Evolutionary conservation across 345 rosid species (phyloP), one percentile per base, ranked within the genome.

Genomic region (Zanthoxylum bungeanum): DNA sequence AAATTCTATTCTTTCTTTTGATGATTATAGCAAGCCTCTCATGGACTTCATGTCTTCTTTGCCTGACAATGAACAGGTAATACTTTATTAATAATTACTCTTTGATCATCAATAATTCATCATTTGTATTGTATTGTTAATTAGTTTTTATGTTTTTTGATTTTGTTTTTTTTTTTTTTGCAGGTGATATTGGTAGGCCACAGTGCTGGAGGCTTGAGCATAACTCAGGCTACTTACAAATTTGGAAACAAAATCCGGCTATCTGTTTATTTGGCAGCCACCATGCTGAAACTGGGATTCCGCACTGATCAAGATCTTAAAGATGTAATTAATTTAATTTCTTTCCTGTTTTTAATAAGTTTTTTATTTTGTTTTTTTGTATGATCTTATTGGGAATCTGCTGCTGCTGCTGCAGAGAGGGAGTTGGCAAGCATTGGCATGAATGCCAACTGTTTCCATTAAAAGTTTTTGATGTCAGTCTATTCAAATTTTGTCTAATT

Each of bases 101-200:
- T 9, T 39, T 24, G 39, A 67, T 51, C 49, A 44, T 14, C 49
- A 14, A 12, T 44, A 44, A 51, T 37, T 17, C 61, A 53, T 9
- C 60, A 66, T 21, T 44, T 44, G 49, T 44, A 14, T 19, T 14
- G 1, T 44, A 44, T 16, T 4, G 19, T 44, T 14, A 19, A 40
- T 10, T 24, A 7, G 19, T 16, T 28, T 21, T 34, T n/a, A 3
- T 47, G 17, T 3, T 49, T 37, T 36, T 46, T 66, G 9, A 36
- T 25, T 24, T 37, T 52, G 33, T 24, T 69, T 8, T 27, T 33
- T 24, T 17, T 51, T 39, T 21, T 58, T 69, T 67, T 62, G 9
- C 75, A 93, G 98, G 98, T 93, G 57, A 81, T 93, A 73, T 71
- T 93, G 76, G 96, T 91, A 14, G 98, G 96, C 1, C 98, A 93